These are phyloP conservation scores for Anethum foeniculum DNA, from an alignment of 140 eudicot species.

Conservation along the genomic window DNA sequence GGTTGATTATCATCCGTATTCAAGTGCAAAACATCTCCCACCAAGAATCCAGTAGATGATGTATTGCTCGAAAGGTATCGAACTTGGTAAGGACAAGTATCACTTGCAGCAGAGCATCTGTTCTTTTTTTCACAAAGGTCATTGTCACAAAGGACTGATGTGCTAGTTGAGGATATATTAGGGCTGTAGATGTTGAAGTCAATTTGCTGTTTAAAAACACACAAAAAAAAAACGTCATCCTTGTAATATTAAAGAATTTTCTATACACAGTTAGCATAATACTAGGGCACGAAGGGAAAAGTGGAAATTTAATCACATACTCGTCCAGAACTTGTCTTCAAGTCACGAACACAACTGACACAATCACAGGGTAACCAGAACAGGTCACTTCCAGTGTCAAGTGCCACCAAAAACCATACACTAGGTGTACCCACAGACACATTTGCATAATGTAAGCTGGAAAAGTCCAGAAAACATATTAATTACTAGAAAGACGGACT, in stretches of 20 bases:
- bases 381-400: slow-evolving; percentile 88
- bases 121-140: slow-evolving; percentile 38
- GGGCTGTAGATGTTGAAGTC: slow-evolving; percentile 79
- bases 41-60: slow-evolving; percentile 68
- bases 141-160: slow-evolving; percentile 59
- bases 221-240: background rate
- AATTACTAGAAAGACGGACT: background rate
- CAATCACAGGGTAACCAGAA: slow-evolving; percentile 97
- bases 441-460: slow-evolving; percentile 84
- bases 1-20: slow-evolving; percentile 36
- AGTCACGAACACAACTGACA: slow-evolving; percentile 48
- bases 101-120: slow-evolving; percentile 42
- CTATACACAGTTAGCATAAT: background rate
- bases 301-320: slow-evolving; percentile 30
- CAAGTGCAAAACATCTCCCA: slow-evolving; percentile 75
- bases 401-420: slow-evolving; percentile 80
- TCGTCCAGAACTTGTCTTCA: slow-evolving; percentile 32
- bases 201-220: slow-evolving; percentile 19
- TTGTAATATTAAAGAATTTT: background rate
- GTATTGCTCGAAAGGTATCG: slow-evolving; percentile 68
- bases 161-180: slow-evolving; percentile 54
- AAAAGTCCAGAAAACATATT: slow-evolving; percentile 10
- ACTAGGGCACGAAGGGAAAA: background rate
- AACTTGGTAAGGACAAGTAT: slow-evolving; percentile 71
- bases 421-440: slow-evolving; percentile 87